Evolutionary conservation across 2,329 filamentous ascomycete species (phyloP), one percentile per base, ranked within the genome.

Genomic region (Scytalidium lignicola): DNA sequence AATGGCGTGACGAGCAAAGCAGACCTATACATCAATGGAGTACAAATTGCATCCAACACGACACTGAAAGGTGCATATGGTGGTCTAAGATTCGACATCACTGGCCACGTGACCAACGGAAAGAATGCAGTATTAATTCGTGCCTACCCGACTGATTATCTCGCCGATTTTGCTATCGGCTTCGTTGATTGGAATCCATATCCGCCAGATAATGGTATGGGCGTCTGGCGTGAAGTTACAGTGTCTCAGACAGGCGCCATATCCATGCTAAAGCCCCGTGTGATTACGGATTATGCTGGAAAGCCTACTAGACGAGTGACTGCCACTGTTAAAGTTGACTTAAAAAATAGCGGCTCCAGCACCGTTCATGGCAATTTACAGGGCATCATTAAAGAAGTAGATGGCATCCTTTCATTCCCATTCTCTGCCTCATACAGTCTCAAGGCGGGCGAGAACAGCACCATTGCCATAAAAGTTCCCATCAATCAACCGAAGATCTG

Each of bases 171-270:
- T 46, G 79, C 75, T 0, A 64, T 82, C 9, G 78, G 78, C 0
- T 84, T 81, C 48, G 74, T 80, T 0, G 80, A 83, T 56, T 83
- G 80, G 80, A 83, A 83, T 48, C 79, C 79, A 0, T 75, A 76
- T 47, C 78, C 80, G 0, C 73, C 78, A 0, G 81, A 85, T 58
- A 83, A 83, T 43, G 80, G 80, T 2, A 82, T 79, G 0, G 81
- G 81, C 0, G 67, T 85, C 8, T 85, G 82, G 82, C 70, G 82
- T 4, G 68, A 83, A 40, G 67, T 85, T 1, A 71, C 73, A 28
- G 47, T 85, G 40, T 76, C 73, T 44, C 72, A 78, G 59, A 82
- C 76, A 0, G 80, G 80, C 0, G 60, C 75, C 0, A 70, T 80
- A 1, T 63, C 67, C 2, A 55, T 77, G 45, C 42, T 46, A 21